Evolutionary conservation across 768 basidiomycete species (phyloP).

Genomic region (Amyloporia xantha): DNA sequence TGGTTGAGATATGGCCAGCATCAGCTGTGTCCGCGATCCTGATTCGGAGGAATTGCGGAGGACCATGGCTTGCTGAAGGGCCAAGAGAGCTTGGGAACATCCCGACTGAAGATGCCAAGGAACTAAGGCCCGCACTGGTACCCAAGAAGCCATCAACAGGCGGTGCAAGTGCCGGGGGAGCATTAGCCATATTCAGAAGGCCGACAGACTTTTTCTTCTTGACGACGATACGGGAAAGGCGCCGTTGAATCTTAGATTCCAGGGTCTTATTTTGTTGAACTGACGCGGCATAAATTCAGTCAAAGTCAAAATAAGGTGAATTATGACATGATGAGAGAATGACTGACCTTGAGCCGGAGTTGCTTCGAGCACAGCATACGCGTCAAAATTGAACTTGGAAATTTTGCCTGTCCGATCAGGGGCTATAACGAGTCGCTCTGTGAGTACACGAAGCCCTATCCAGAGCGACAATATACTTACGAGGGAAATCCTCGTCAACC

Average conservation of each 20-base stretch:
- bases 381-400: slow-evolving; percentile 82
- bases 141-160: slow-evolving; percentile 33
- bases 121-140: slow-evolving; percentile 32
- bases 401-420: slow-evolving; percentile 85
- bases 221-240: slow-evolving; percentile 66
- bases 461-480: no score
- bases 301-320: neutral
- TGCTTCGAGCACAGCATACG: slow-evolving; percentile 84
- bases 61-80: slow-evolving; percentile 67
- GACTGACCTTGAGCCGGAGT: slow-evolving; percentile 58
- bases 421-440: slow-evolving; percentile 42
- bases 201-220: slow-evolving; percentile 54
- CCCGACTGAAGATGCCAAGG: slow-evolving; percentile 23
- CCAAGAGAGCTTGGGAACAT: slow-evolving; percentile 60
- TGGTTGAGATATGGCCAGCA: slow-evolving; percentile 80
- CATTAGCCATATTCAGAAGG: slow-evolving; percentile 27
- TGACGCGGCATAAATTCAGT: slow-evolving; percentile 15
- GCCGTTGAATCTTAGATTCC: slow-evolving; percentile 75
- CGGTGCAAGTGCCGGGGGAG: slow-evolving; percentile 29
- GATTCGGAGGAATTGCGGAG: slow-evolving; percentile 78
- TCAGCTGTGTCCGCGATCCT: slow-evolving; percentile 77
- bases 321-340: neutral
- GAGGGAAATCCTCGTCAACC: slow-evolving; percentile 97
- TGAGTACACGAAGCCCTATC: no score
- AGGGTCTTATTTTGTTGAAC: slow-evolving; percentile 75